Evolutionary conservation across 148 eudicot species (phyloP).

Genomic region (Tetragonia tetragonoides): DNA sequence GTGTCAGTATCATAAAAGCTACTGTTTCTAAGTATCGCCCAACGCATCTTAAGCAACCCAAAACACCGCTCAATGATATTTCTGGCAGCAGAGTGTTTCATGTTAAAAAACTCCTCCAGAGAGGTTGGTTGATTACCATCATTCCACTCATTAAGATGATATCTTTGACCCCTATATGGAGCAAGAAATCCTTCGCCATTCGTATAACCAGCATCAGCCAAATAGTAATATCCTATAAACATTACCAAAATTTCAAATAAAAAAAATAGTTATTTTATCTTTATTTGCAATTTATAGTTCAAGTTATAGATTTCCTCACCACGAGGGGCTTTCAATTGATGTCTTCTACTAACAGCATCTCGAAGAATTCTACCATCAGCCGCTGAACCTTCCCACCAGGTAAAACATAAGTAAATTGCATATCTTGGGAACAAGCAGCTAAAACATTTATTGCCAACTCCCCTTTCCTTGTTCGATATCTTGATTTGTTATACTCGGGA

Average conservation of each 20-base stretch:
- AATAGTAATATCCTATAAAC: slow-evolving; percentile 7
- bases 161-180: slow-evolving; percentile 15
- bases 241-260: not conserved
- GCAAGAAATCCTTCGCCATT: slow-evolving; percentile 17
- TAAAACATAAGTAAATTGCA: slow-evolving; percentile 11
- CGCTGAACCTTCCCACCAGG: slow-evolving; percentile 15
- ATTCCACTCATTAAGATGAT: slow-evolving; percentile 21
- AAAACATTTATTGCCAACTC: slow-evolving; percentile 18
- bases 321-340: slow-evolving; percentile 4
- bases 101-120: slow-evolving; percentile 5
- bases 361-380: slow-evolving; percentile 13
- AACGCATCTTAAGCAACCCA: slow-evolving; percentile 13
- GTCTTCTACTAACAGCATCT: slow-evolving; percentile 14
- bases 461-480: slow-evolving; percentile 19
- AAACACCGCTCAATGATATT: slow-evolving; percentile 20
- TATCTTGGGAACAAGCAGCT: not conserved
- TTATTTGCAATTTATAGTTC: not conserved
- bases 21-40: slow-evolving; percentile 17
- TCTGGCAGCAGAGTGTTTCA: slow-evolving; percentile 9
- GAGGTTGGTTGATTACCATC: slow-evolving; percentile 13
- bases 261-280: not conserved
- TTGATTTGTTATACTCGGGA: not conserved
- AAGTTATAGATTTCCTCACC: slow-evolving; percentile 5
- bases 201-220: slow-evolving; percentile 19
- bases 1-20: not conserved